These are phyloP conservation scores for Brassica hybrid DNA, from an alignment of 441 rosid species.

Conservation along the genomic window DNA sequence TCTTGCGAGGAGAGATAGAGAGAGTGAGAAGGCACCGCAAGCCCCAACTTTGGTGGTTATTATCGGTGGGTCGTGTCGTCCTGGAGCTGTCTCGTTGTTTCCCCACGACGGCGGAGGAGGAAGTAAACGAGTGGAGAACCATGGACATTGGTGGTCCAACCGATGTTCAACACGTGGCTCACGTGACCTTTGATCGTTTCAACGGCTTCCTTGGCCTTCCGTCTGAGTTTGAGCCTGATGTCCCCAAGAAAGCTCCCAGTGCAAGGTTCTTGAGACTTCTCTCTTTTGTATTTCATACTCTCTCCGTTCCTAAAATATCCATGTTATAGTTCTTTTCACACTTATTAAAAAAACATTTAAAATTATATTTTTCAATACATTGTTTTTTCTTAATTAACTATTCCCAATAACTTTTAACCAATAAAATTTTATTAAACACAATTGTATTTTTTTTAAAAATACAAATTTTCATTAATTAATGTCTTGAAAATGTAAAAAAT, in stretches of 20 bases:
- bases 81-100: slow-evolving; percentile 46
- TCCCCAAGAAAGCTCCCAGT: slow-evolving; percentile 79
- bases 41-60: slow-evolving; percentile 30
- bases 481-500: too few relatives aligned
- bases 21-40: slow-evolving; percentile 30
- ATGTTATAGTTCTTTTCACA: too few relatives aligned
- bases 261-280: slow-evolving; percentile 61
- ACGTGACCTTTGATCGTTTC: slow-evolving; percentile 91
- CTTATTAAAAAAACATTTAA: too few relatives aligned
- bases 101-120: slow-evolving; percentile 27
- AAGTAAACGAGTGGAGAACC: slow-evolving; percentile 53
- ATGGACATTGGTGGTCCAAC: slow-evolving; percentile 90
- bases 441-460: too few relatives aligned
- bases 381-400: too few relatives aligned
- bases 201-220: slow-evolving; percentile 88
- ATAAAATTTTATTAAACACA: too few relatives aligned
- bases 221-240: slow-evolving; percentile 87
- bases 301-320: too few relatives aligned
- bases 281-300: too few relatives aligned
- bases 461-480: too few relatives aligned
- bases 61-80: slow-evolving; percentile 38
- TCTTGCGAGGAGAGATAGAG: slow-evolving; percentile 36
- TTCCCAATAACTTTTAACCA: too few relatives aligned
- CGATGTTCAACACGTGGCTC: slow-evolving; percentile 79
- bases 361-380: too few relatives aligned